These are phyloP conservation scores for Cyberlindnera sargentensis DNA, from an alignment of 805 yeast genomes.

Conservation along the genomic window DNA sequence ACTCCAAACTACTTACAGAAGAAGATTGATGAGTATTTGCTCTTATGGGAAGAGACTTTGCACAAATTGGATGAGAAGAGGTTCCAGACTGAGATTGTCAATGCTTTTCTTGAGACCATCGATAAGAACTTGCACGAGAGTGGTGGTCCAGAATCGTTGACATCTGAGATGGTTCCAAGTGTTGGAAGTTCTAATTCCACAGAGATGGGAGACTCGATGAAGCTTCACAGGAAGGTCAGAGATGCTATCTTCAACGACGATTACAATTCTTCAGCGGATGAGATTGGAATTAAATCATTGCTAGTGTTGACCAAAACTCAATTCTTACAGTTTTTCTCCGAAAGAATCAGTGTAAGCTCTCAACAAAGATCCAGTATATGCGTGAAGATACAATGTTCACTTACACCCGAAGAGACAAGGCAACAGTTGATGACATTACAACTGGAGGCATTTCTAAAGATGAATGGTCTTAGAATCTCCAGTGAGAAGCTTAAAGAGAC, in stretches of 20 bases:
- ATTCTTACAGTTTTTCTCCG: slow-evolving; percentile 30
- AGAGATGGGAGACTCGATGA: slow-evolving; percentile 23
- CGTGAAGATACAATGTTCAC: slow-evolving; percentile 32
- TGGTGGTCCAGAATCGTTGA: slow-evolving; percentile 30
- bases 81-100: slow-evolving; percentile 30
- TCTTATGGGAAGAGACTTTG: slow-evolving; percentile 32
- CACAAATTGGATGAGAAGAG: slow-evolving; percentile 25
- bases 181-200: slow-evolving; percentile 27
- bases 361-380: slow-evolving; percentile 30
- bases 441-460: slow-evolving; percentile 36
- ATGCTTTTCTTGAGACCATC: slow-evolving; percentile 29
- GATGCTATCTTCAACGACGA: slow-evolving; percentile 15
- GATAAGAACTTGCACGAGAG: slow-evolving; percentile 11
- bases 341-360: slow-evolving; percentile 31
- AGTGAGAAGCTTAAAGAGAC: slow-evolving; percentile 32
- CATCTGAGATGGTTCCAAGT: slow-evolving; percentile 28
- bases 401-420: slow-evolving; percentile 30
- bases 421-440: slow-evolving; percentile 32
- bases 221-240: slow-evolving; percentile 35
- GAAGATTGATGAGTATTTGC: slow-evolving; percentile 42
- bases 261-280: slow-evolving; percentile 17
- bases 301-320: slow-evolving; percentile 30
- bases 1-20: slow-evolving; percentile 34
- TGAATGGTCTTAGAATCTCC: slow-evolving; percentile 42
- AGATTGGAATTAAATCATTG: slow-evolving; percentile 22